These are phyloP conservation scores for Wickerhamomyces bovis DNA, from an alignment of 805 yeast genomes.

Conservation along the genomic window DNA sequence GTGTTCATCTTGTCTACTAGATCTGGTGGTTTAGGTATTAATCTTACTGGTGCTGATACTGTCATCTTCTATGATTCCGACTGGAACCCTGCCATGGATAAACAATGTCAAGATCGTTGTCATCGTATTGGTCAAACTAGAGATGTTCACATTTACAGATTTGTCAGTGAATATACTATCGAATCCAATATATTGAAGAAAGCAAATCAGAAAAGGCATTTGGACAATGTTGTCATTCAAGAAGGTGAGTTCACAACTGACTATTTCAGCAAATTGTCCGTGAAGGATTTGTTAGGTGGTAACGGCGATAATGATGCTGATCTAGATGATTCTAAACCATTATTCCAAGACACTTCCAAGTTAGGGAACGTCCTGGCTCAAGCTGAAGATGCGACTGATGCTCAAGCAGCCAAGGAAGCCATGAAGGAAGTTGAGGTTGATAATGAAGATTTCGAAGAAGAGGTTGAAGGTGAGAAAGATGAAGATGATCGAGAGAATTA, in stretches of 20 bases:
- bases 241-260: constrained; percentile 98
- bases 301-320: constrained; percentile 20
- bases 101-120: constrained; percentile 98
- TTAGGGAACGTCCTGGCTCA: constrained; percentile 68
- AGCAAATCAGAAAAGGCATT: constrained; percentile 89
- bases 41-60: constrained; percentile 97
- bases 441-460: constrained; percentile 62
- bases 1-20: constrained; percentile 91
- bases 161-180: constrained; percentile 93
- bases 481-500: constrained; percentile 48
- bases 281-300: constrained; percentile 70
- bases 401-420: constrained; percentile 84
- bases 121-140: constrained; percentile 98
- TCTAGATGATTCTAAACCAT: constrained; percentile 26
- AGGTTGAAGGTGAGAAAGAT: constrained; percentile 38
- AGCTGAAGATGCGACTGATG: constrained; percentile 92
- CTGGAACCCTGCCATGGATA: constrained; percentile 99
- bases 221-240: constrained; percentile 93
- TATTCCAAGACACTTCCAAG: constrained; percentile 30
- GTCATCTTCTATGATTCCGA: constrained; percentile 97
- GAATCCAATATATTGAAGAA: constrained; percentile 91
- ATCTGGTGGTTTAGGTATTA: constrained; percentile 98
- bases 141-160: constrained; percentile 94
- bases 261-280: constrained; percentile 82
- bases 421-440: constrained; percentile 81